Base-by-base conservation (phyloP, 345 rosid species). In the Odontarrhena argentea region DNA sequence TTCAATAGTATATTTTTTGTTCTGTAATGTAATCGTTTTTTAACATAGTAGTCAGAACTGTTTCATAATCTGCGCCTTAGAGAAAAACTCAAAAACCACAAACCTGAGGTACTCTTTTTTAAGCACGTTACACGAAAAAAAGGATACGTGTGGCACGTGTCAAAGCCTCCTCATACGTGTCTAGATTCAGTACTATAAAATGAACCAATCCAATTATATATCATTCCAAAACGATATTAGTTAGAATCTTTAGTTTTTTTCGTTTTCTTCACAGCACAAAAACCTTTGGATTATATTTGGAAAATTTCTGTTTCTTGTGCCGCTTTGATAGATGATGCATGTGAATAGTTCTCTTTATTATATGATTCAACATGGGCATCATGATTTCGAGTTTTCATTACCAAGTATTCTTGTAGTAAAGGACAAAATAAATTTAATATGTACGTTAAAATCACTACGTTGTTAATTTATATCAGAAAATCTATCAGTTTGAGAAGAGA, bases 131-230 rank as follows among this genome's bases (percentile, higher is more conserved):
- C 45, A 42, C n/a, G 45, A 32, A 11, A 61, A 60, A 18, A 9
- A 42, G 47, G 55, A 8, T 13, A 30, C 45, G 53, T 22, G 0
- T 25, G 22, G 1, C 55, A 61, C 8, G 62, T 70, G 67, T 60
- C 61, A 25, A 35, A 9, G 7, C 9, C 6, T 24, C 32, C 5
- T n/a, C 46, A 52, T 60, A 43, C 68, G 48, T 70, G 74, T 61
- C 55, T 69, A 10, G 8, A 69, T 60, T 34, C 54, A 45, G 13
- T 22, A n/a, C 32, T 43, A 14, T 30, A 59, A 8, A 18, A 40
- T 12, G 9, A 60, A 9, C 60, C 60, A 59, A 69, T 69, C 60
- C 60, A 59, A 69, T 69, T 49, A 50, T 10, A 58, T 10, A 58
- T 58, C 35, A 13, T 4, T 14, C 7, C 2, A 26, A 67, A 47